Evolutionary conservation across 495 filamentous ascomycete species (phyloP).

Genomic region (Podospora fimiseda): DNA sequence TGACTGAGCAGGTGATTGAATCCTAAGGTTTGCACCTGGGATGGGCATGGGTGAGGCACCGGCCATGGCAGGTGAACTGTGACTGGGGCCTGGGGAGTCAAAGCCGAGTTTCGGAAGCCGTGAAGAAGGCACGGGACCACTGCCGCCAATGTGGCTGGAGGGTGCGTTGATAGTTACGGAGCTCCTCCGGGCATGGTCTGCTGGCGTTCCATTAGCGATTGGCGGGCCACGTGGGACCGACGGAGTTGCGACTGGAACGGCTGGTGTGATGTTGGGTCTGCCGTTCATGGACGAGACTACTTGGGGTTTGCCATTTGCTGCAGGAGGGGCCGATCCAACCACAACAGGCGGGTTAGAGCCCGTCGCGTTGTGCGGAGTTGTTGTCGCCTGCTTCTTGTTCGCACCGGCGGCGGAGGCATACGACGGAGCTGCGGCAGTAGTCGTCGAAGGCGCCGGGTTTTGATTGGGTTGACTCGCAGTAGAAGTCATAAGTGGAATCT

Average conservation of each 20-base stretch:
- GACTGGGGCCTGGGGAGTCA: constrained; percentile 62
- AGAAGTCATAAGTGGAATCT: constrained; percentile 44
- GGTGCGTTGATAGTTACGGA: constrained; percentile 83
- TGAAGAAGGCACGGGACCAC: constrained; percentile 53
- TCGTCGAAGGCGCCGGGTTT: constrained; percentile 51
- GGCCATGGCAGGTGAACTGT: constrained; percentile 50
- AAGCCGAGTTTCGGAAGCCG: constrained; percentile 71
- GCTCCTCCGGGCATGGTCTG: constrained; percentile 72
- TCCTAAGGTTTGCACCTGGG: constrained; percentile 56
- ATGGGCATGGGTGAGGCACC: constrained; percentile 60
- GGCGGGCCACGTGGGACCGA: constrained; percentile 59
- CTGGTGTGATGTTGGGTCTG: constrained; percentile 65
- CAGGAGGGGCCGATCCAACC: constrained; percentile 58
- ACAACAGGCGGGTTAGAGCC: constrained; percentile 59
- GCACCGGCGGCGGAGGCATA: constrained; percentile 69
- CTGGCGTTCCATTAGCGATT: constrained; percentile 45
- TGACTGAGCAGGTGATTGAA: constrained; percentile 67
- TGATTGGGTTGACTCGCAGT: constrained; percentile 43
- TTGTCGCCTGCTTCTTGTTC: constrained; percentile 63
- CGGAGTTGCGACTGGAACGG: constrained; percentile 48
- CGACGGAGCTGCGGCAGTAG: constrained; percentile 55
- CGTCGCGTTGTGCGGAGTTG: constrained; percentile 60
- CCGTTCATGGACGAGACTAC: constrained; percentile 72
- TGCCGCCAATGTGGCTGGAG: constrained; percentile 70
- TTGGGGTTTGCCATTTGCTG: constrained; percentile 72